Evolutionary conservation across 1,139 yeast species (phyloP).

Genomic region (Magnusiomyces ingens): DNA sequence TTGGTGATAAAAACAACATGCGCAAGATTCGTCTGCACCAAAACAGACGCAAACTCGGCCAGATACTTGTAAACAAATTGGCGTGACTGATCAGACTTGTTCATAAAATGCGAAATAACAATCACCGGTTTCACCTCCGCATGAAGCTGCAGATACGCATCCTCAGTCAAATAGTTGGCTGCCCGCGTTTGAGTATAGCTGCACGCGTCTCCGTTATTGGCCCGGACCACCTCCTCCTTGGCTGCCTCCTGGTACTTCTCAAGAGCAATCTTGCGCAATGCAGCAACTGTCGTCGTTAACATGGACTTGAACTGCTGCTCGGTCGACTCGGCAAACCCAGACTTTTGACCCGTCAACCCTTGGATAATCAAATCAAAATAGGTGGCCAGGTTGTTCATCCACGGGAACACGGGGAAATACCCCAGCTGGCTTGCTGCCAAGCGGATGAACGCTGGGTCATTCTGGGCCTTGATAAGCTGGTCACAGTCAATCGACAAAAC

Average conservation of each 20-base stretch:
- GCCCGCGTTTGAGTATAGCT: not conserved
- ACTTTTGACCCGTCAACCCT: constrained; percentile 88
- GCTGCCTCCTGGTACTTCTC: constrained; percentile 27
- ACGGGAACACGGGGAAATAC: constrained; percentile 87
- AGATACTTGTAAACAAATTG: constrained; percentile 61
- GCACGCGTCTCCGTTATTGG: constrained; percentile 2
- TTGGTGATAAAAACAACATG: constrained; percentile 85
- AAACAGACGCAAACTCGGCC: constrained; percentile 82
- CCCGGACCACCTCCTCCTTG: constrained; percentile 21
- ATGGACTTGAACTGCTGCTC: constrained; percentile 81
- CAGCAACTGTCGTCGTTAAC: constrained; percentile 64
- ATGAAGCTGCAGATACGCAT: constrained; percentile 74
- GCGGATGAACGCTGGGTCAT: constrained; percentile 61
- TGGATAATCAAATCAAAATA: constrained; percentile 82
- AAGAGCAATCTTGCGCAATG: constrained; percentile 66
- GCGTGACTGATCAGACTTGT: constrained; percentile 47
- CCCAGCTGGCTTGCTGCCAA: constrained; percentile 72
- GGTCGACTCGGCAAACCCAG: constrained; percentile 80
- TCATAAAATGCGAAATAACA: constrained; percentile 67
- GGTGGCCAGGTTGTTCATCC: constrained; percentile 76
- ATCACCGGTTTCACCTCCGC: constrained; percentile 86
- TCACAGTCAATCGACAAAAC: constrained; percentile 77
- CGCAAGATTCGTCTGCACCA: constrained; percentile 72
- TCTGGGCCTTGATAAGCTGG: constrained; percentile 59
- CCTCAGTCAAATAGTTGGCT: constrained; percentile 47